A percentile compares a stretch with the other conserved stretches of the same genome.
Conservation (phyloP, 768 basidiomycete genomes). For the Amanita brunnescens region DNA sequence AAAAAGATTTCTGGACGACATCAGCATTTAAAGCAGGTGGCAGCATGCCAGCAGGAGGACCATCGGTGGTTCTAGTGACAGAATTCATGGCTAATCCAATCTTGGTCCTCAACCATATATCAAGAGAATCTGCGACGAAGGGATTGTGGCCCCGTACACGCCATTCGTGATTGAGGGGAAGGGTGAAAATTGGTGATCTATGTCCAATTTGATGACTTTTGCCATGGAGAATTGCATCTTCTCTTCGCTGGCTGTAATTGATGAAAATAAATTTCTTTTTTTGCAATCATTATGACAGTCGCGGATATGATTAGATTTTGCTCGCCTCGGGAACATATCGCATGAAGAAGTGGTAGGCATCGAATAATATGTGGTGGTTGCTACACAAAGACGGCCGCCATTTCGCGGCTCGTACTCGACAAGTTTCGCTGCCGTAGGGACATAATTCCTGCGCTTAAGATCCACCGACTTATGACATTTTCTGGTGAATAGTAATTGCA, state of each 20-base stretch:
- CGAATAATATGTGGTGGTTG: background rate
- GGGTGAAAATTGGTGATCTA: too few relatives aligned
- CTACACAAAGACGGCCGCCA: background rate
- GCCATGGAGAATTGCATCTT: too few relatives aligned
- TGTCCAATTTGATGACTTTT: too few relatives aligned
- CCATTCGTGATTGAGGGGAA: too few relatives aligned
- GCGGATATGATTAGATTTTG: background rate
- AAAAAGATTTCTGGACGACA: conserved; percentile 8
- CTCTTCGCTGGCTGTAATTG: conserved; percentile 14
- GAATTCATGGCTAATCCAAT: too few relatives aligned
- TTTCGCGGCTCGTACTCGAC: background rate
- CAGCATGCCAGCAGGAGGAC: too few relatives aligned
- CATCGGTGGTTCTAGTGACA: too few relatives aligned
- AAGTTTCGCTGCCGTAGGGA: background rate
- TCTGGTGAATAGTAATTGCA: too few relatives aligned
- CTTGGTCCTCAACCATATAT: too few relatives aligned
- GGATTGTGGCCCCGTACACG: too few relatives aligned
- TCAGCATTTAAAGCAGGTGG: conserved; percentile 10
- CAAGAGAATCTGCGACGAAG: too few relatives aligned
- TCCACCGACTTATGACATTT: background rate
- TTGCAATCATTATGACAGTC: conserved; percentile 12
- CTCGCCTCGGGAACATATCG: background rate
- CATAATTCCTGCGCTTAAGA: background rate
- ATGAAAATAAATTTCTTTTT: conserved; percentile 20
- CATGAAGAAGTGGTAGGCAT: background rate